phyloP scores from a whole-genome alignment of 2,329 filamentous ascomycete species.

The Penicillium oxalicum region DNA sequence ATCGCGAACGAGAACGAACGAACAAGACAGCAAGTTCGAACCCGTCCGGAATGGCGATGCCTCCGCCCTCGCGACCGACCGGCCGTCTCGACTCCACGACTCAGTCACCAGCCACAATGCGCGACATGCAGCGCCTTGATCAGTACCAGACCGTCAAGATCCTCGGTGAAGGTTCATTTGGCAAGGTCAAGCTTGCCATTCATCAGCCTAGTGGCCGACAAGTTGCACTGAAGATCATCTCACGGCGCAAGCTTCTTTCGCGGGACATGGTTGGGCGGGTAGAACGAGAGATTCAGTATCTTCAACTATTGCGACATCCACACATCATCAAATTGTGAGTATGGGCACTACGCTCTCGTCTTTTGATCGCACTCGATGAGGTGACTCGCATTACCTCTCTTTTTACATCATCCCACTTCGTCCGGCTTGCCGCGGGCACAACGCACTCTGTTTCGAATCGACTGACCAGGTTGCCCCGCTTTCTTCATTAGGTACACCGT shows the following conservation, averaged over 20 bases:
- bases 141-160: constrained; percentile 88
- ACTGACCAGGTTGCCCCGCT: constrained; percentile 1
- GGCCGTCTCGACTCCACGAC: constrained; percentile 24
- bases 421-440: too few relatives aligned
- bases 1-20: constrained; percentile 17
- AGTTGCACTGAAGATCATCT: constrained; percentile 96
- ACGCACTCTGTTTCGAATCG: neutral
- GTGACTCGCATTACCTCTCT: neutral
- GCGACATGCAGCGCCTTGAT: constrained; percentile 75
- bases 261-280: constrained; percentile 97
- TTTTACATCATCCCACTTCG: neutral
- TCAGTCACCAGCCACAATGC: constrained; percentile 44
- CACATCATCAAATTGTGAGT: constrained; percentile 96
- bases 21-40: constrained; percentile 21
- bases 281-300: constrained; percentile 95
- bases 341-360: constrained; percentile 13
- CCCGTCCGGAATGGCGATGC: constrained; percentile 35
- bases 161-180: constrained; percentile 92
- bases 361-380: neutral
- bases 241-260: constrained; percentile 90
- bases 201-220: constrained; percentile 90
- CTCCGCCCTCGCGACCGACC: constrained; percentile 31
- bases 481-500: constrained; percentile 68
- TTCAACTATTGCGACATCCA: constrained; percentile 89
- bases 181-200: constrained; percentile 94